These are phyloP conservation scores for Cucurbita moschata DNA, from an alignment of 306 rosid species.

Conservation along the genomic window DNA sequence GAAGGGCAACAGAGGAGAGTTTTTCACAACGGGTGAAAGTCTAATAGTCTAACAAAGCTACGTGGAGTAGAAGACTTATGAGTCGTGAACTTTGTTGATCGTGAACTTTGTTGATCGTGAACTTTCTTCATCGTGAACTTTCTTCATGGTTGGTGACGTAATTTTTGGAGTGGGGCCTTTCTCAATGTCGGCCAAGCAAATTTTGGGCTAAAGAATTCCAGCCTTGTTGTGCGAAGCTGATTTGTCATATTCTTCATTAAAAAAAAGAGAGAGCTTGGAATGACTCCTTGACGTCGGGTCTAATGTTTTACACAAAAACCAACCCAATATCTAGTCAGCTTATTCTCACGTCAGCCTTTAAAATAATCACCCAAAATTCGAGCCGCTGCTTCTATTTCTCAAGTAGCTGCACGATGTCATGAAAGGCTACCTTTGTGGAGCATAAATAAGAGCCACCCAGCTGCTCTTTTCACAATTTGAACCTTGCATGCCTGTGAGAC, in stretches of 20 bases:
- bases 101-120: too few species aligned
- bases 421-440: constrained; percentile 14
- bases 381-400: constrained; percentile 21
- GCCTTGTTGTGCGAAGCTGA: neutral
- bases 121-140: too few species aligned
- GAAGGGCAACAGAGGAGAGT: too few species aligned
- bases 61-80: too few species aligned
- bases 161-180: neutral
- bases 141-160: neutral
- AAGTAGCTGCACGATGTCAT: constrained; percentile 13
- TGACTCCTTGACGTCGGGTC: neutral
- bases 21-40: too few species aligned
- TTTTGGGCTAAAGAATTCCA: neutral
- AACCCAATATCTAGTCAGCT: neutral
- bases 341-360: neutral
- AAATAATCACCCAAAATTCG: neutral
- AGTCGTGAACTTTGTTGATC: too few species aligned
- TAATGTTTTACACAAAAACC: neutral
- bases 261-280: neutral
- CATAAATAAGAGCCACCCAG: neutral
- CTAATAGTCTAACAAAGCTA: too few species aligned
- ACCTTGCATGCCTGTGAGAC: neutral
- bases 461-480: too few species aligned
- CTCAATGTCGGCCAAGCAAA: neutral
- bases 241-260: neutral